phyloP scores from a whole-genome alignment of 768 basidiomycete species.

The Tylopilus plumbeoviolaceoides region DNA sequence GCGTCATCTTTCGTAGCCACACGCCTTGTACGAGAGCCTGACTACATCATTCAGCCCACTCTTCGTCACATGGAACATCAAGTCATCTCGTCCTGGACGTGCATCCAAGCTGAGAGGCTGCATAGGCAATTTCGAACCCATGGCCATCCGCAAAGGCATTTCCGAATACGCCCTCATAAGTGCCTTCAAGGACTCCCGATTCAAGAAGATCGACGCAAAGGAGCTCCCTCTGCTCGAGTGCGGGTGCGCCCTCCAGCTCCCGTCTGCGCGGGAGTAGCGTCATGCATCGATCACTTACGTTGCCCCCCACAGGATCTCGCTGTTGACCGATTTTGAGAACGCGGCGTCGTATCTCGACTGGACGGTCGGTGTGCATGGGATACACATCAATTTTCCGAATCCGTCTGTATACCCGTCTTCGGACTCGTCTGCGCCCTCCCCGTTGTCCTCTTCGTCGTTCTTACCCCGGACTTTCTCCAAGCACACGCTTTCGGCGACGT shows the following conservation, averaged over 20 bases:
- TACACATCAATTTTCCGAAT: constrained; percentile 83
- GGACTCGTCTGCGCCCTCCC: constrained; percentile 59
- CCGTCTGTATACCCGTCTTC: constrained; percentile 53
- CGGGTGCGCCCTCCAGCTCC: constrained; percentile 50
- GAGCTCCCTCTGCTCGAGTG: constrained; percentile 85
- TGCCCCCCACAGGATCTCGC: constrained; percentile 62
- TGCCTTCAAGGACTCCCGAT: constrained; percentile 85
- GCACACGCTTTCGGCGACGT: constrained; percentile 77
- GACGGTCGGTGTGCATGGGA: constrained; percentile 90
- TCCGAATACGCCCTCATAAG: constrained; percentile 90
- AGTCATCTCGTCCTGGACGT: constrained; percentile 55
- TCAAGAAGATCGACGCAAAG: constrained; percentile 68
- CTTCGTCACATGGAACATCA: constrained; percentile 95
- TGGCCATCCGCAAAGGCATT: constrained; percentile 70
- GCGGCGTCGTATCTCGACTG: constrained; percentile 86
- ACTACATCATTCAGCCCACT: constrained; percentile 48
- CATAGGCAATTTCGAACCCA: constrained; percentile 88
- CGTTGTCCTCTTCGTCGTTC: constrained; percentile 60
- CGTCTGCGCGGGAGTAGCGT: no score
- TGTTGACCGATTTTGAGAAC: constrained; percentile 91
- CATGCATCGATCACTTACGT: no score
- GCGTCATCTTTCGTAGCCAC: constrained; percentile 33
- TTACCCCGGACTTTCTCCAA: constrained; percentile 52
- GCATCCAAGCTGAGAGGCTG: constrained; percentile 78
- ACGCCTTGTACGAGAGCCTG: neutral